Evolutionary conservation across 345 rosid genomes (phyloP).

Genomic region (Passiflora organensis): DNA sequence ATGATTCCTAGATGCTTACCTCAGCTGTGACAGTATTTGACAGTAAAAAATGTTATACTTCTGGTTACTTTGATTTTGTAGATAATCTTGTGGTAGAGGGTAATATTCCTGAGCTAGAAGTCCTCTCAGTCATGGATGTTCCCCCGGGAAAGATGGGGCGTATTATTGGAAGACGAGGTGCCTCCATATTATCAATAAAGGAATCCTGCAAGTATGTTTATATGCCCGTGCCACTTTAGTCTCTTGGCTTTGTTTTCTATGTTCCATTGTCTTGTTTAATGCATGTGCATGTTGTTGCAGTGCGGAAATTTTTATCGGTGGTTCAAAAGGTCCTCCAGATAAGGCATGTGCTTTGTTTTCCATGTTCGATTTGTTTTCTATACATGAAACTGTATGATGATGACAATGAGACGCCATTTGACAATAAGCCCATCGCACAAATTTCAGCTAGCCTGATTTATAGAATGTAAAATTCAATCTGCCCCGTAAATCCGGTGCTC

Average conservation of each 20-base stretch:
- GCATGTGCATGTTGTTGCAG: constrained; percentile 34
- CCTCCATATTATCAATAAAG: constrained; percentile 71
- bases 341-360: constrained; percentile 70
- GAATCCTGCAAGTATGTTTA: constrained; percentile 68
- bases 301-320: constrained; percentile 80
- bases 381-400: not conserved
- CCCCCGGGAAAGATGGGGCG: constrained; percentile 92
- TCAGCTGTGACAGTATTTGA: too few species aligned
- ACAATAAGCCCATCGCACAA: not conserved
- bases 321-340: constrained; percentile 84
- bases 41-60: not conserved
- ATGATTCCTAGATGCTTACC: too few species aligned
- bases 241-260: not conserved
- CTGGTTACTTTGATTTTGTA: constrained; percentile 24
- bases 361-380: too few species aligned
- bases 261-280: constrained; percentile 9
- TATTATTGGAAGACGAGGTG: constrained; percentile 81
- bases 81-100: constrained; percentile 44
- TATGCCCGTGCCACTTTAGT: not conserved
- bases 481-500: not conserved
- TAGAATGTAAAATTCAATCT: not conserved
- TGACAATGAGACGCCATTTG: not conserved
- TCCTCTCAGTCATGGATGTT: constrained; percentile 74
- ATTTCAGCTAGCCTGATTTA: not conserved
- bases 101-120: constrained; percentile 58